Base-by-base conservation (phyloP, 768 basidiomycete species). In the Amanita exitialis region DNA sequence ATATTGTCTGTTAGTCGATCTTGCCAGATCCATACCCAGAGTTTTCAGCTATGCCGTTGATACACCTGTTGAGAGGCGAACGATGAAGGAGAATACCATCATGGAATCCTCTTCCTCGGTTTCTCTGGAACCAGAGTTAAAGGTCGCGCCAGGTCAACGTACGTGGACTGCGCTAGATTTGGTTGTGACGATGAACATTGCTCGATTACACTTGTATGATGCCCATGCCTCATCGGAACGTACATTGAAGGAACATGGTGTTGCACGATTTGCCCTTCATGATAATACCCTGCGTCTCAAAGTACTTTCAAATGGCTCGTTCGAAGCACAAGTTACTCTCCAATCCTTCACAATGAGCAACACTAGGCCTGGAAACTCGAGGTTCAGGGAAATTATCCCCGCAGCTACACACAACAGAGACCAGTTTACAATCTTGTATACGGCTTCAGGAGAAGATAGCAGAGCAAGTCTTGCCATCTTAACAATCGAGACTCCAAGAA, bases 371-470 rank as follows among this genome's bases (percentile, higher is more conserved):
- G 90, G 90, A 6, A 72, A 72, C 43, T 87, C 90, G 21, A 84
- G 78, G 59, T 97, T 93, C 71, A 80, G 93, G 37, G 94, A 98
- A 64, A 93, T 99, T 51, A 89, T 99, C 54, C 95, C 96, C 10
- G 84, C 92, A 4, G 86, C 90, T 12, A 78, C 83, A 51, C 91
- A 96, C 58, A 78, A 84, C 53, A 73, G 88, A 46, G 93, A 94
- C 53, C 91, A 96, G 60, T 86, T 98, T 62, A 96, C 95, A 90
- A 62, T 96, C 15, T 76, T 96, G 28, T 97, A 89, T 64, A 89
- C 89, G 2, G 77, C 77, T 56, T 75, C 90, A 9, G 83, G 85
- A 13, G 81, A 80, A 1, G 38, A 62, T 7, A 69, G 74, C 46
- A 62, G 68, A 18, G 72, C 81, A 34, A 73, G 88, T 3, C 72